phyloP scores from a whole-genome alignment of 352 stramenopile species.

The Pythium folliculosum region DNA sequence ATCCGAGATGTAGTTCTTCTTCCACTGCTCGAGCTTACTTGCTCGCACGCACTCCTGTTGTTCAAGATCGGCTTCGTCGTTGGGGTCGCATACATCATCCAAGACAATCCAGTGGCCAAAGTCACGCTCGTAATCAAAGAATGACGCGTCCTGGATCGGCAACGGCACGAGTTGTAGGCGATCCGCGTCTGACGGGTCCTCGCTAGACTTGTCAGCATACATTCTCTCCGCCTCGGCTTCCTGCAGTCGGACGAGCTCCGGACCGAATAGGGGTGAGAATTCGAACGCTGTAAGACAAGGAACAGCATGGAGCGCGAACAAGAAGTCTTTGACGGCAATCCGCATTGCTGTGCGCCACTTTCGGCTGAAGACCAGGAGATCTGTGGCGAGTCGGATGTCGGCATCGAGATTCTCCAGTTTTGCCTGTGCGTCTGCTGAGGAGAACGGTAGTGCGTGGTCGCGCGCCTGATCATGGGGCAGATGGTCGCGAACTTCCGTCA shows the following conservation, averaged over 20 bases:
- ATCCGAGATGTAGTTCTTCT: constrained; percentile 23
- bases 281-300: constrained; percentile 37
- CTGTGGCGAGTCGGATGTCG: constrained; percentile 27
- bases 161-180: constrained; percentile 27
- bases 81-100: constrained; percentile 9
- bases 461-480: background rate
- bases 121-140: constrained; percentile 38
- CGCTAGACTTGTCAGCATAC: background rate
- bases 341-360: constrained; percentile 49
- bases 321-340: constrained; percentile 56
- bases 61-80: constrained; percentile 15
- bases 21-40: constrained; percentile 24
- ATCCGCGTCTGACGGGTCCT: constrained; percentile 2
- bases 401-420: constrained; percentile 25
- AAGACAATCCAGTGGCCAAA: constrained; percentile 31
- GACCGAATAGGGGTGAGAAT: constrained; percentile 34
- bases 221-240: constrained; percentile 8
- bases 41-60: background rate
- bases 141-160: constrained; percentile 42
- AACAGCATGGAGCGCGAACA: constrained; percentile 48
- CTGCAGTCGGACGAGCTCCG: constrained; percentile 26
- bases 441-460: constrained; percentile 2
- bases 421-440: background rate
- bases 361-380: constrained; percentile 45
- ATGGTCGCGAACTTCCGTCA: background rate